Conservation (phyloP, 73 alveolate genomes). For the Urostyla sp. region DNA sequence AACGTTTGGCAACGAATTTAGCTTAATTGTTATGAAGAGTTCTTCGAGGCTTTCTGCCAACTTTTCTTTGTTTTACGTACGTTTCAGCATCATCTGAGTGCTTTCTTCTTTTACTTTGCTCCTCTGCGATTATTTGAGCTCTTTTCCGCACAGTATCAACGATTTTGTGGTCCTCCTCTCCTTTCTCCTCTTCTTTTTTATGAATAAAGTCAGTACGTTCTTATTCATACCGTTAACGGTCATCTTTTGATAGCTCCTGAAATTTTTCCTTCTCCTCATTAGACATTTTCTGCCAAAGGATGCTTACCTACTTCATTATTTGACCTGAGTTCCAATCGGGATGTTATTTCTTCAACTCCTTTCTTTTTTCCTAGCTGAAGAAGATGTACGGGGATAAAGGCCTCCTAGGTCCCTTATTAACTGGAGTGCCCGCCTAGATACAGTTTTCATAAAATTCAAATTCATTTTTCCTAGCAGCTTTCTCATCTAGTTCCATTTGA, state of each 20-base stretch:
- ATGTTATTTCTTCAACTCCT: constrained; percentile 45
- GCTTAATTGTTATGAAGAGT: no score
- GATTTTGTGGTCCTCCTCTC: background rate
- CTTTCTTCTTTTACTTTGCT: background rate
- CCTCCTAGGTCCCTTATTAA: constrained; percentile 49
- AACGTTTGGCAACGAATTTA: no score
- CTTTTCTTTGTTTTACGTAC: no score
- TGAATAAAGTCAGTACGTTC: constrained; percentile 7
- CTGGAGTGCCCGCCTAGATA: background rate
- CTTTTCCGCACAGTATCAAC: constrained; percentile 26
- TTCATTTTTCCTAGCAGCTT: background rate
- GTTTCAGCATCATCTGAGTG: no score
- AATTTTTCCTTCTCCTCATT: constrained; percentile 20
- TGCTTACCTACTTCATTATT: constrained; percentile 43
- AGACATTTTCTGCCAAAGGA: constrained; percentile 46
- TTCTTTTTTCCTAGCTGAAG: constrained; percentile 46
- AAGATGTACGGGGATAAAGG: constrained; percentile 41
- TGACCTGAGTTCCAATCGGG: constrained; percentile 43
- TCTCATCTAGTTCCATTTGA: background rate
- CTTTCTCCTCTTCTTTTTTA: constrained; percentile 17
- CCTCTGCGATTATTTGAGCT: background rate
- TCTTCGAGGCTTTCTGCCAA: no score
- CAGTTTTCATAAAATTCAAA: background rate
- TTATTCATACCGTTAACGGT: constrained; percentile 24
- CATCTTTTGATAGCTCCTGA: constrained; percentile 23